phyloP scores from a whole-genome alignment of 2,329 filamentous ascomycete species.

The Alternaria solani region DNA sequence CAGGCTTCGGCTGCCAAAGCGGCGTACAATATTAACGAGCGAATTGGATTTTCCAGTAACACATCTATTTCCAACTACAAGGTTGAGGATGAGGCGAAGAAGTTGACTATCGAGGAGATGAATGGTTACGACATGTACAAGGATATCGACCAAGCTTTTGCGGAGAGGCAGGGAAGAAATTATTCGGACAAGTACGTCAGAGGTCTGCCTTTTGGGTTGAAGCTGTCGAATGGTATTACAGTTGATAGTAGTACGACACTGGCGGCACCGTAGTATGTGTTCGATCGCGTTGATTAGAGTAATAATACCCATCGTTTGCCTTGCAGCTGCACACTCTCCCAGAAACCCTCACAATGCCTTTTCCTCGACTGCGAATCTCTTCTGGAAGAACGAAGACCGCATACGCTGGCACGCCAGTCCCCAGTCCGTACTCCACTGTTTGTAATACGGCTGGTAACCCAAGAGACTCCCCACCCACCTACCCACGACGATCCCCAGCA shows the following conservation, averaged over 20 bases:
- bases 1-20: conserved; percentile 50
- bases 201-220: conserved; percentile 19
- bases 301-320: neutral
- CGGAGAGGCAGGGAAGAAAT: conserved; percentile 18
- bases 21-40: conserved; percentile 51
- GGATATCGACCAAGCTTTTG: conserved; percentile 26
- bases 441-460: too few relatives aligned
- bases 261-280: neutral
- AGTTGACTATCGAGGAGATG: conserved; percentile 74
- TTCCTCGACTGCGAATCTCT: too few relatives aligned
- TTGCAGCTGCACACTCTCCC: too few relatives aligned
- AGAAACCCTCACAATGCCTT: too few relatives aligned
- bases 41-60: conserved; percentile 67
- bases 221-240: conserved; percentile 17
- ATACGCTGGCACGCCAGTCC: too few relatives aligned
- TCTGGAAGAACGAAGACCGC: too few relatives aligned
- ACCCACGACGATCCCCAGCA: too few relatives aligned
- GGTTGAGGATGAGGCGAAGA: conserved; percentile 67
- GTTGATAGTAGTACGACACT: neutral
- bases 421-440: too few relatives aligned
- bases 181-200: conserved; percentile 15
- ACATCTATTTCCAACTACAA: conserved; percentile 65
- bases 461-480: too few relatives aligned
- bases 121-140: conserved; percentile 53
- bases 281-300: neutral